Evolutionary conservation across 2,329 filamentous ascomycete species (phyloP).

Genomic region (Stachybotrys chartarum): DNA sequence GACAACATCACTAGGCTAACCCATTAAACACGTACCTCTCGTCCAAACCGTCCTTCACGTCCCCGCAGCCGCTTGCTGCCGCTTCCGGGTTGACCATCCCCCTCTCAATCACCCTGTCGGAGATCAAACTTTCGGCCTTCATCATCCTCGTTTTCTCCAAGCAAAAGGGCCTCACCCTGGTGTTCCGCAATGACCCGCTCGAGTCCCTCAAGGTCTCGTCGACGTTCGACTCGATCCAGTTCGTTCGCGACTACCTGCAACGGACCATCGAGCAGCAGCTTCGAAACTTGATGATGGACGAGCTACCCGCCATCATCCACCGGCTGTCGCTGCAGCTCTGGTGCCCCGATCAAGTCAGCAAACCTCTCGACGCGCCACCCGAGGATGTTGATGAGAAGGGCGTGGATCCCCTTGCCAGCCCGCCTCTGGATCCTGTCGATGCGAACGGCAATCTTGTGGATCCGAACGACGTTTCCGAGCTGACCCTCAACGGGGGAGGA

Average conservation of each 20-base stretch:
- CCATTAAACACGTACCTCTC: constrained; percentile 92
- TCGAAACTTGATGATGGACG: constrained; percentile 93
- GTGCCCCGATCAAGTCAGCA: constrained; percentile 69
- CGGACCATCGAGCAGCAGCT: constrained; percentile 92
- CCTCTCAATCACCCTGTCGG: constrained; percentile 91
- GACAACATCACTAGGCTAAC: constrained; percentile 60
- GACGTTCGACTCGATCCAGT: constrained; percentile 97
- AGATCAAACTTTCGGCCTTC: constrained; percentile 93
- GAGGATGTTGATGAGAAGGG: constrained; percentile 50
- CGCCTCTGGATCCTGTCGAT: constrained; percentile 77
- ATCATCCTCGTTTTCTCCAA: constrained; percentile 97
- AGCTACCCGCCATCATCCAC: constrained; percentile 93
- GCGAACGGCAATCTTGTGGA: constrained; percentile 71
- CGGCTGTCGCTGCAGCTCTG: constrained; percentile 80
- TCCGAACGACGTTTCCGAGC: constrained; percentile 64
- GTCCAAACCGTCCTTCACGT: constrained; percentile 87
- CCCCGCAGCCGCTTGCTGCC: constrained; percentile 84
- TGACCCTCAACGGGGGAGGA: constrained; percentile 71
- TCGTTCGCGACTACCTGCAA: constrained; percentile 94
- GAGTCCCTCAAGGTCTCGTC: constrained; percentile 98
- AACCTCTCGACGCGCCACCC: constrained; percentile 40
- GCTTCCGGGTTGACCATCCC: constrained; percentile 91
- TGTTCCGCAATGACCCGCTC: constrained; percentile 95
- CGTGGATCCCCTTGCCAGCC: constrained; percentile 74
- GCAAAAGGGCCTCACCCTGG: constrained; percentile 91